phyloP scores from a whole-genome alignment of 495 filamentous ascomycete species.

The Rhypophila decipiens region DNA sequence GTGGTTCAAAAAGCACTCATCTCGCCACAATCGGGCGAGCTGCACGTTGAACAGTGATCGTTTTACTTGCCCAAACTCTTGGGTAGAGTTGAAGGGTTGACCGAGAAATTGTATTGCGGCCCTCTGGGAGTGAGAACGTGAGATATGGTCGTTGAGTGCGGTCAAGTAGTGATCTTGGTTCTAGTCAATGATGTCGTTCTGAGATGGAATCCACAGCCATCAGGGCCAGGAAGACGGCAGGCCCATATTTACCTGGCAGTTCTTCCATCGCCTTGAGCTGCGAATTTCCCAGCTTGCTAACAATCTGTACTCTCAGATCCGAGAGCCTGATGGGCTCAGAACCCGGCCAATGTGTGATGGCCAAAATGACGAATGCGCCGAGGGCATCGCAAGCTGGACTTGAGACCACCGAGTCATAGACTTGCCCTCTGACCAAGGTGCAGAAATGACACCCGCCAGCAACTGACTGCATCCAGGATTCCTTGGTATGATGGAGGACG shows the following conservation, averaged over 20 bases:
- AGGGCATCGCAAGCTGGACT: conserved; percentile 7
- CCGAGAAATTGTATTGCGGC: too few relatives aligned
- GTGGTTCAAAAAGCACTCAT: conserved; percentile 9
- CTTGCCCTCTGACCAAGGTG: conserved; percentile 9
- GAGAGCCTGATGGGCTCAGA: too few relatives aligned
- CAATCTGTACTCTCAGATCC: conserved; percentile 1
- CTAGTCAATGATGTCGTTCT: too few relatives aligned
- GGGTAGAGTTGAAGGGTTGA: too few relatives aligned
- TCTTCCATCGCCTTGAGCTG: conserved; percentile 1
- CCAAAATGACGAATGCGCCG: conserved; percentile 10
- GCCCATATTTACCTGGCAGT: conserved; percentile 10
- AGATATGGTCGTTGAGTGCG: too few relatives aligned
- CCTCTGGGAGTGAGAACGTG: too few relatives aligned
- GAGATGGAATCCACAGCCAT: too few relatives aligned
- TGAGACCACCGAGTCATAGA: conserved; percentile 1
- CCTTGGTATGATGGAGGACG: conserved; percentile 4
- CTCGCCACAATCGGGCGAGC: conserved; percentile 8
- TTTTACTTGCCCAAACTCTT: too few relatives aligned
- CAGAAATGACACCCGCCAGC: conserved; percentile 10
- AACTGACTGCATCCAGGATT: conserved; percentile 5
- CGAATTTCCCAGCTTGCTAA: conserved; percentile 3
- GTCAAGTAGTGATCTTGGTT: too few relatives aligned
- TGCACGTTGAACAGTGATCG: too few relatives aligned
- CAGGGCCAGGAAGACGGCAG: too few relatives aligned
- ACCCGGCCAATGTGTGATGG: too few relatives aligned